Evolutionary conservation across 1,284 basidiomycete species (phyloP).

Genomic region (Trichosporon faecale): DNA sequence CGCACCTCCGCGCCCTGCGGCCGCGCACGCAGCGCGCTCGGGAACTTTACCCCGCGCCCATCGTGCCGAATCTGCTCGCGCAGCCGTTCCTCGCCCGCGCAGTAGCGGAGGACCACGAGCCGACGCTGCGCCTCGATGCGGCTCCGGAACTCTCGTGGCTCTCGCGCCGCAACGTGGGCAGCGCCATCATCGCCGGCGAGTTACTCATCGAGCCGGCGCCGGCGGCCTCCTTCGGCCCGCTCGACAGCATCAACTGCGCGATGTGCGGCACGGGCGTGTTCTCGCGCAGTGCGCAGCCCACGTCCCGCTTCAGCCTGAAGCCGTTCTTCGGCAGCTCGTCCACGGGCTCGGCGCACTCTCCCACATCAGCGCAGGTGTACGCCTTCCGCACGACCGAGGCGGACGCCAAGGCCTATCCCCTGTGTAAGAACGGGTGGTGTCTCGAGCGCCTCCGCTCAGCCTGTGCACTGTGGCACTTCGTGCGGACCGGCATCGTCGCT

Average conservation of each 20-base stretch:
- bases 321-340: conserved; percentile 36
- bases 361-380: conserved; percentile 32
- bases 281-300: conserved; percentile 9
- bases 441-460: conserved; percentile 68
- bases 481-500: conserved; percentile 74
- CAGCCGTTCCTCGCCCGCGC: conserved; percentile 82
- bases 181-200: conserved; percentile 83
- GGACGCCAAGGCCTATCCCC: conserved; percentile 59
- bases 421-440: conserved; percentile 64
- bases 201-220: conserved; percentile 81
- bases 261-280: conserved; percentile 64
- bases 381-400: conserved; percentile 52
- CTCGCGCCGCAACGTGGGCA: conserved; percentile 76
- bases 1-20: conserved; percentile 73
- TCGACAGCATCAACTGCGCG: conserved; percentile 58
- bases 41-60: conserved; percentile 56
- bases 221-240: conserved; percentile 31
- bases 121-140: conserved; percentile 85
- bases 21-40: conserved; percentile 40
- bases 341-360: too few species aligned
- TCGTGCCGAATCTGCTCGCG: conserved; percentile 66
- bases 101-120: conserved; percentile 86
- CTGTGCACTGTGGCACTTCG: conserved; percentile 85
- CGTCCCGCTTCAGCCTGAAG: conserved; percentile 49
- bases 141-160: conserved; percentile 93